phyloP scores from a whole-genome alignment of 2,329 filamentous ascomycete genomes.

The Penicillium sp. region DNA sequence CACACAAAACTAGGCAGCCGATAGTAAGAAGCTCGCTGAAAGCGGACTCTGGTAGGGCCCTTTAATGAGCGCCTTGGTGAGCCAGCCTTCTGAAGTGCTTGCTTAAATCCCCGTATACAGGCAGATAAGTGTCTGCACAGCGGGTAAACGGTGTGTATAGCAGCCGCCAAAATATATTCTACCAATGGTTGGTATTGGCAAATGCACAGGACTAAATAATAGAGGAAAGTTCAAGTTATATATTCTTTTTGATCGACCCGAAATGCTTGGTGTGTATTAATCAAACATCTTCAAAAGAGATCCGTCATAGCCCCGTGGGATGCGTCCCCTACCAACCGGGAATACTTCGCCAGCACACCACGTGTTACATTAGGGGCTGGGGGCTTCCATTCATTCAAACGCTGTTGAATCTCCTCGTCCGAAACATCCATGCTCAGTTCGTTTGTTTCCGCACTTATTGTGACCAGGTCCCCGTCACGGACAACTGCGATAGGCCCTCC shows the following conservation, averaged over 20 bases:
- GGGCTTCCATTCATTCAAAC: constrained; percentile 70
- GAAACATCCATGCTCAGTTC: constrained; percentile 71
- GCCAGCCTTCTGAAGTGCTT: too few relatives aligned
- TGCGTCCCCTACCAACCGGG: constrained; percentile 83
- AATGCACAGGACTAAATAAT: background rate
- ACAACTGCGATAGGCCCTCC: constrained; percentile 89
- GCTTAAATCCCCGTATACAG: too few relatives aligned
- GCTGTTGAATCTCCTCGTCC: constrained; percentile 70
- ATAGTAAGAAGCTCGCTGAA: too few relatives aligned
- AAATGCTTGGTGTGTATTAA: background rate
- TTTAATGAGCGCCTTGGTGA: too few relatives aligned
- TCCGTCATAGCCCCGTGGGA: constrained; percentile 92
- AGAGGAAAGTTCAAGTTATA: background rate
- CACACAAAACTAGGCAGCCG: too few relatives aligned
- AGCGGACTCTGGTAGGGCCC: too few relatives aligned
- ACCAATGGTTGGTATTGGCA: background rate
- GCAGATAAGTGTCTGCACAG: too few relatives aligned
- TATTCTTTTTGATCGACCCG: background rate
- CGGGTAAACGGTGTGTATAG: too few relatives aligned
- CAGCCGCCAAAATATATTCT: background rate
- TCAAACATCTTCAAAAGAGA: constrained; percentile 55
- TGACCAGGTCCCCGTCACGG: constrained; percentile 77
- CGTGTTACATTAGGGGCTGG: constrained; percentile 76
- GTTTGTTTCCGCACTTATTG: constrained; percentile 83
- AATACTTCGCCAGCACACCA: constrained; percentile 90